Conservation (phyloP, 179 eudicot species). For the Sideroxylon spinosum region DNA sequence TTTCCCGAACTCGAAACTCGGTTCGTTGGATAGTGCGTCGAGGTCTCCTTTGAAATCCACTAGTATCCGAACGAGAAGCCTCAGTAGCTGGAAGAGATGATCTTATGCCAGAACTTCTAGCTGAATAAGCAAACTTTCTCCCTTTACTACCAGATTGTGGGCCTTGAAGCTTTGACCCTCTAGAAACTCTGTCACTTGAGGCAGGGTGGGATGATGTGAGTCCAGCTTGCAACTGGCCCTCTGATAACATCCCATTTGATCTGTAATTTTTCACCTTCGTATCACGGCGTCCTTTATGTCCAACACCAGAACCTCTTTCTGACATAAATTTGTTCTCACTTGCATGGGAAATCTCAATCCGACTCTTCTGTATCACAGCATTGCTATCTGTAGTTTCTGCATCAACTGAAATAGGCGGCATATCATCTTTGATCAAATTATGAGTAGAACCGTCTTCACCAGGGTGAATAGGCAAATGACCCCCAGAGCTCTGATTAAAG, state of each 20-base stretch:
- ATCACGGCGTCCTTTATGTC: slow-evolving; percentile 21
- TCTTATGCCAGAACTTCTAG: slow-evolving; percentile 48
- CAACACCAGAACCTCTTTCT: slow-evolving; percentile 29
- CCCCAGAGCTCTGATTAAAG: slow-evolving; percentile 46
- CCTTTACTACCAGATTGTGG: slow-evolving; percentile 43
- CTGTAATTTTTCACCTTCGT: slow-evolving; percentile 27
- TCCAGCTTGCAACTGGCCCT: slow-evolving; percentile 33
- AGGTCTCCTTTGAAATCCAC: slow-evolving; percentile 68
- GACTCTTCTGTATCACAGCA: slow-evolving; percentile 22
- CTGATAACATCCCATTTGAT: slow-evolving; percentile 33
- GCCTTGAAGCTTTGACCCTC: slow-evolving; percentile 37
- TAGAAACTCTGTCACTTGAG: slow-evolving; percentile 33
- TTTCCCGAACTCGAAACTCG: slow-evolving; percentile 83
- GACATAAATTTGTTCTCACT: slow-evolving; percentile 26
- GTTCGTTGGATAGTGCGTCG: slow-evolving; percentile 58
- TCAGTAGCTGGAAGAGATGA: slow-evolving; percentile 44
- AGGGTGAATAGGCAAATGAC: slow-evolving; percentile 31
- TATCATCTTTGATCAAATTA: slow-evolving; percentile 33
- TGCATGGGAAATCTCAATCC: slow-evolving; percentile 28
- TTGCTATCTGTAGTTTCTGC: slow-evolving; percentile 28
- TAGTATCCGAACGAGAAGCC: slow-evolving; percentile 34
- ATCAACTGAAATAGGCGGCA: slow-evolving; percentile 24
- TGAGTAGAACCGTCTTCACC: slow-evolving; percentile 35
- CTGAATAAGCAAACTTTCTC: slow-evolving; percentile 48
- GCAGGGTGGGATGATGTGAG: slow-evolving; percentile 30